phyloP scores from a whole-genome alignment of 768 basidiomycete genomes.

The Boletales sp. region DNA sequence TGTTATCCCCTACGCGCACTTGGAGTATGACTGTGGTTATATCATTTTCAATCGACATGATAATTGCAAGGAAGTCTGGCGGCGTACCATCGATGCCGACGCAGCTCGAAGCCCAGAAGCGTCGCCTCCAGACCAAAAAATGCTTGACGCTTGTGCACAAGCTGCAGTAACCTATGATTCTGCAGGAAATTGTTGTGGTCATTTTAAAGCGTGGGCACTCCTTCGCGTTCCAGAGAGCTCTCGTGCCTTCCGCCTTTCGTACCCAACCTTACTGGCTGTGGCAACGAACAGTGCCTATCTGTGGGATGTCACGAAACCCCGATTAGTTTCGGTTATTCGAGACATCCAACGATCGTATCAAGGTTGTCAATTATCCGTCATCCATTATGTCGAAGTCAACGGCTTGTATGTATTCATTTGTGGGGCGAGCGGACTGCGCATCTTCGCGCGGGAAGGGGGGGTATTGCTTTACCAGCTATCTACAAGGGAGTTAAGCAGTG shows the following conservation, averaged over 20 bases:
- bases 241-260: conserved; percentile 62
- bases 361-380: conserved; percentile 29
- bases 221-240: conserved; percentile 43
- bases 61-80: conserved; percentile 70
- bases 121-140: conserved; percentile 33
- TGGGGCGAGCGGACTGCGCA: conserved; percentile 42
- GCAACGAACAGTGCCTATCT: conserved; percentile 45
- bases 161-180: conserved; percentile 16
- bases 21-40: conserved; percentile 71
- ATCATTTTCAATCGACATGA: conserved; percentile 63
- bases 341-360: conserved; percentile 17
- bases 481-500: conserved; percentile 33
- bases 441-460: conserved; percentile 51
- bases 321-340: conserved; percentile 39
- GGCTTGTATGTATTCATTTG: conserved; percentile 59
- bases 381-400: conserved; percentile 67
- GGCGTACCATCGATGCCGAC: conserved; percentile 37
- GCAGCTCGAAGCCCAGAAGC: conserved; percentile 14
- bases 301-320: conserved; percentile 57
- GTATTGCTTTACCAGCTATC: conserved; percentile 42
- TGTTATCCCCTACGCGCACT: conserved; percentile 48
- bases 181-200: conserved; percentile 35
- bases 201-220: conserved; percentile 62
- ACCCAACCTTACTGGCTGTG: conserved; percentile 59
- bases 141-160: conserved; percentile 18